Base-by-base conservation (phyloP, 2,329 filamentous ascomycete species). In the Phymatotrichopsis omnivora region DNA sequence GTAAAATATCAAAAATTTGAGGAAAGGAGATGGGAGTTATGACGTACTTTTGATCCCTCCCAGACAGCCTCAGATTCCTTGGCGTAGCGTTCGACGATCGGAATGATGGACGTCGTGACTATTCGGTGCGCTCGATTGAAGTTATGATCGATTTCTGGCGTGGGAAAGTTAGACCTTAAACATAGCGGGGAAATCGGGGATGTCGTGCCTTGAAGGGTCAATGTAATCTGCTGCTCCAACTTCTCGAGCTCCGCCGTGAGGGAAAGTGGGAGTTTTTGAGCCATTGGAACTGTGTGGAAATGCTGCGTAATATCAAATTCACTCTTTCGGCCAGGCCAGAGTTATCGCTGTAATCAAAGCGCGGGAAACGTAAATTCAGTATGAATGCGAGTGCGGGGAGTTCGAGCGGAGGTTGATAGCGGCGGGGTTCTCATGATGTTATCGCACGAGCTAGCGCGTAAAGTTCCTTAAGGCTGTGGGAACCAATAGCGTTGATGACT, bases 51-150 rank as follows among this genome's bases (percentile, higher is more conserved):
- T 43, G 89, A 93, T 17, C 87, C 86, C 58, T 96, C 87, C 91
- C 91, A 98, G 2, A 98, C 89, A 37, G 86, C 78, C 53, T 80
- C 81, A 2, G 91, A 96, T 61, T 96, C 83, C 56, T 93, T 85
- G 34, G 85, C 85, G 65, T 98, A 98, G 61, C 93, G 82, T 62
- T 96, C 89, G 16, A 98, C 86, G 1, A 95, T 74, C 1, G 91
- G 91, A 3, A 98, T 67, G 44, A 98, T 95, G 61, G 80, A 93
- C 1, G 82, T 81, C 1, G 91, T 96, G 29, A 98, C 89, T 49
- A 98, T 96, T 52, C 86, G 80, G 64, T 98, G 91, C 23, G 91
- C 87, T 61, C 85, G 85, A 67, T 85, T 95, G 64, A 98, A 98
- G 67, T 98, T 98, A 65, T 85, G 83, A 63, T 98, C 91, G 67